Conservation (phyloP, 1,284 basidiomycete species). For the Trametes polyzona region DNA sequence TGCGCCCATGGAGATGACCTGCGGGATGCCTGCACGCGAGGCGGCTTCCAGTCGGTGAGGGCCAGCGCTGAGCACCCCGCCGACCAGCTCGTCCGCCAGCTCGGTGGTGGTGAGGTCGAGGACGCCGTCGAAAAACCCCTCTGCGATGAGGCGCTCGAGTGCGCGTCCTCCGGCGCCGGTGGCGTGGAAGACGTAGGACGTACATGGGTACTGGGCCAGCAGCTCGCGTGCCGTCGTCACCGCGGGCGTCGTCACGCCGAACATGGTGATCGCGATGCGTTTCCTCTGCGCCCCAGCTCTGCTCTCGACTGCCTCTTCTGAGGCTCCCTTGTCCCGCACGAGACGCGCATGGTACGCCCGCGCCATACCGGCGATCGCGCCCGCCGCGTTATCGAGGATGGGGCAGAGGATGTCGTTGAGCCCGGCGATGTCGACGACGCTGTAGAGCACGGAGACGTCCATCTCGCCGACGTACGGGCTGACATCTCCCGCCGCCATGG, state of each 20-base stretch:
- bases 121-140: slow-evolving; percentile 28
- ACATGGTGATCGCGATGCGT: slow-evolving; percentile 32
- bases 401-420: slow-evolving; percentile 31
- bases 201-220: slow-evolving; percentile 25
- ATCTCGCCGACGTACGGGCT: slow-evolving; percentile 26
- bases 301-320: background rate
- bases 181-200: slow-evolving; percentile 31
- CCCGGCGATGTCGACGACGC: slow-evolving; percentile 32
- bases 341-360: slow-evolving; percentile 18
- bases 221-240: slow-evolving; percentile 28
- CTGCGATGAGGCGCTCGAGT: slow-evolving; percentile 23
- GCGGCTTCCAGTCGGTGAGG: slow-evolving; percentile 28
- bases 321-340: background rate
- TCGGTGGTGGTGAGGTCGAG: slow-evolving; percentile 33
- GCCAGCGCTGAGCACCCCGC: slow-evolving; percentile 29
- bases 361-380: slow-evolving; percentile 31
- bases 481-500: slow-evolving; percentile 31
- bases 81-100: slow-evolving; percentile 31
- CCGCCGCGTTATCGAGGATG: slow-evolving; percentile 31
- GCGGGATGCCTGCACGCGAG: slow-evolving; percentile 23
- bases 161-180: slow-evolving; percentile 29
- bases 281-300: background rate
- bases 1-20: slow-evolving; percentile 31
- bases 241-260: slow-evolving; percentile 32
- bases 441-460: slow-evolving; percentile 29